These are phyloP conservation scores for Lotmaria passim DNA, from an alignment of 208 protist species.

Conservation along the genomic window DNA sequence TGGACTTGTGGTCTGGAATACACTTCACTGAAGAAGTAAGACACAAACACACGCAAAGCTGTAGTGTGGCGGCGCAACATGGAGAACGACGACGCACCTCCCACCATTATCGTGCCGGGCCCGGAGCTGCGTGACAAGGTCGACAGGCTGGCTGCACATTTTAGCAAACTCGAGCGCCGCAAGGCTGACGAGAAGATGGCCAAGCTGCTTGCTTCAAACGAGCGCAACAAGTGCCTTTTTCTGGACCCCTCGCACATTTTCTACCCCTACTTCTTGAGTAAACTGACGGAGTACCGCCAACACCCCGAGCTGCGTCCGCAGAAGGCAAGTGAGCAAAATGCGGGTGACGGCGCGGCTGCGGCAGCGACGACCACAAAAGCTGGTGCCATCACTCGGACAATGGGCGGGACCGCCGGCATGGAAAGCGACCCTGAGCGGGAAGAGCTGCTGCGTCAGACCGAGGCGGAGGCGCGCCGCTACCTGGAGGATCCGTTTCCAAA, in stretches of 20 bases:
- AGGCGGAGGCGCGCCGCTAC: constrained; percentile 76
- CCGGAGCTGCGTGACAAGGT: constrained; percentile 84
- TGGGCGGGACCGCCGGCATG: constrained; percentile 60
- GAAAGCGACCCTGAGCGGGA: constrained; percentile 62
- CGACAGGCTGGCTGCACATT: constrained; percentile 69
- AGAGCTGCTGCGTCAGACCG: constrained; percentile 71
- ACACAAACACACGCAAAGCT: background rate
- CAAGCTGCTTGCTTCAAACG: constrained; percentile 73
- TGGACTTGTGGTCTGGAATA: no score
- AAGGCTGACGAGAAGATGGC: constrained; percentile 85
- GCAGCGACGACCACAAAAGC: constrained; percentile 33
- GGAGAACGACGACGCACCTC: constrained; percentile 59
- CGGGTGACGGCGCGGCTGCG: constrained; percentile 25
- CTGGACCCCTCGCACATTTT: constrained; percentile 88
- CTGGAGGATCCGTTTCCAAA: constrained; percentile 82
- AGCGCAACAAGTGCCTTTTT: constrained; percentile 83
- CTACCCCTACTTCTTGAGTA: constrained; percentile 89
- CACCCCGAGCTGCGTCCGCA: constrained; percentile 72
- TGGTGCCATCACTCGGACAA: constrained; percentile 57
- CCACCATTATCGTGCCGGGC: constrained; percentile 81
- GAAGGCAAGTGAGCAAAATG: constrained; percentile 33
- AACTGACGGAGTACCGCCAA: constrained; percentile 79
- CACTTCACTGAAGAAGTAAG: background rate
- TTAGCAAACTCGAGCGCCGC: constrained; percentile 71
- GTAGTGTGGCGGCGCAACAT: constrained; percentile 13